Base-by-base conservation (phyloP, 495 filamentous ascomycete species). In the Oidiodendron maius region DNA sequence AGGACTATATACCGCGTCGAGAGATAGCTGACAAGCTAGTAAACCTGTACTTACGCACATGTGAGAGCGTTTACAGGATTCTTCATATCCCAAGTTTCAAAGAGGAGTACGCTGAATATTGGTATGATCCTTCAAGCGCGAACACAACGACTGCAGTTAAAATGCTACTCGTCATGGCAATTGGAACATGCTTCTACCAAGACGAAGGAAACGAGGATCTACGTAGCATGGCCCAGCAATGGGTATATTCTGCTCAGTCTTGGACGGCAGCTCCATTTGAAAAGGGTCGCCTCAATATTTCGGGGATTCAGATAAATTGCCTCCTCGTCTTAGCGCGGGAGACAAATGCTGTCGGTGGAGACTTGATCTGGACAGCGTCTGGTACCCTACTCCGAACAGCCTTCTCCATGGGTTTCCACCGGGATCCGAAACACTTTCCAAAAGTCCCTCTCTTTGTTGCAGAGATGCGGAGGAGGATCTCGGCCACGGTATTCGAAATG, bases 401-500 rank as follows among this genome's bases (percentile, higher is more conserved):
- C 26, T 67, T 84, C 40, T 67, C 68, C 38, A 79, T 84, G 64
- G 83, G 81, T 1, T 64, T 84, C 10, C 80, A 87, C 50, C 64
- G 73, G 3, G 80, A 84, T 36, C 79, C 81, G 0, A 60, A 66
- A 24, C 51, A 53, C 22, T 56, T 76, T 1, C 62, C 68, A 3
- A 61, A 58, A 20, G 66, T 68, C 52, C 60, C 71, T 1, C 47
- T 51, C 0, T 75, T 83, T 23, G 67, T 70, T 12, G 71, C 77
- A 39, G 84, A 88, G 61, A 77, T 85, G 69, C 73, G 82, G n/a
- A 64, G 83, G 37, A 70, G 84, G 17, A 66, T 88, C 11, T 87
- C 83, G 83, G 75, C 72, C n/a, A 81, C 79, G 1, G 76, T 84
- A 13, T 48, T 85, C 25, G 82, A 84, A 59, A 64, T 84, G 5